Percentiles rank a stretch among this genome's conserved stretches.
These are phyloP conservation scores for Aspergillus sp. DNA, from an alignment of 2,329 filamentous ascomycete species.

Conservation along the genomic window DNA sequence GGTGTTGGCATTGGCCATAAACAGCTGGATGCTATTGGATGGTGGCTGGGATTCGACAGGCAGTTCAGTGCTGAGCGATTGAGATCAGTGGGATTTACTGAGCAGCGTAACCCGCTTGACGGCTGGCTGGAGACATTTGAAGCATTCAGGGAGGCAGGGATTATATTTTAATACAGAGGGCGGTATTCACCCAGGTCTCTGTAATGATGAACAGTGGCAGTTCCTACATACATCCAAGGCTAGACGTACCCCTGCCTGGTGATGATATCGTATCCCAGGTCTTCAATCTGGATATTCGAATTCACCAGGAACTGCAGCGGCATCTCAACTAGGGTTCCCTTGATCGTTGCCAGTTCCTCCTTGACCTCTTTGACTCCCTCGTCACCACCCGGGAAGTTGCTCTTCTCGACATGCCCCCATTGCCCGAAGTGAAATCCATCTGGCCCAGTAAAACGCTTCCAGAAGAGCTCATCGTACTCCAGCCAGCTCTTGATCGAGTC, in stretches of 20 bases:
- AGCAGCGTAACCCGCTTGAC: slow-evolving; percentile 37
- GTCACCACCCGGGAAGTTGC: background rate
- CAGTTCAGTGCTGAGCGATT: slow-evolving; percentile 47
- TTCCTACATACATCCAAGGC: background rate
- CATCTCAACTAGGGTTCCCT: background rate
- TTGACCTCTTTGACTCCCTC: background rate
- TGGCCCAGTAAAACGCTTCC: background rate
- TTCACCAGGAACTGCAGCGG: background rate
- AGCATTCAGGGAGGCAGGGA: slow-evolving; percentile 41
- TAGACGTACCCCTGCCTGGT: slow-evolving; percentile 3
- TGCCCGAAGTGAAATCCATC: background rate
- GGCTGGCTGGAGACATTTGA: slow-evolving; percentile 48
- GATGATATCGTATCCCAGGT: background rate
- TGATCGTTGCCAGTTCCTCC: background rate
- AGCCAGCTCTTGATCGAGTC: background rate
- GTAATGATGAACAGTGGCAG: background rate
- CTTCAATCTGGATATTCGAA: background rate
- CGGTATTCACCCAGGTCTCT: background rate
- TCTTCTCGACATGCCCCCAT: background rate
- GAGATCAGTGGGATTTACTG: slow-evolving; percentile 41
- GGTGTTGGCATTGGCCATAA: slow-evolving; percentile 40
- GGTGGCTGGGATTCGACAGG: slow-evolving; percentile 51
- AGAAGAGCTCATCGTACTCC: background rate
- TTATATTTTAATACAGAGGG: slow-evolving; percentile 36
- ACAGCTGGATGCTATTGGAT: slow-evolving; percentile 47